Evolutionary conservation across 768 basidiomycete genomes (phyloP).

Genomic region (Mycena leptocephala): DNA sequence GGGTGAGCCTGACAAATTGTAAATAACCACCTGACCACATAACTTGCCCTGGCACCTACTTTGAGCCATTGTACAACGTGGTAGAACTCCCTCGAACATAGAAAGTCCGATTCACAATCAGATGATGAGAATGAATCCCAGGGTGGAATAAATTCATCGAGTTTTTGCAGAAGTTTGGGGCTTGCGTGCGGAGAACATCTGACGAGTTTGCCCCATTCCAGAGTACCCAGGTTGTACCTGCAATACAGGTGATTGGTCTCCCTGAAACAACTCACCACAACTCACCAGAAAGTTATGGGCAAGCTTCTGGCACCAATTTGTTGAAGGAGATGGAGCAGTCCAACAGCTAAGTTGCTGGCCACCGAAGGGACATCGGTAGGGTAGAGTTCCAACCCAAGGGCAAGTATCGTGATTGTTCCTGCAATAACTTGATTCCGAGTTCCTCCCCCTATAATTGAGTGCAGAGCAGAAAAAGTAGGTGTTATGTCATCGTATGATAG

Average conservation of each 20-base stretch:
- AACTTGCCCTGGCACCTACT: not conserved
- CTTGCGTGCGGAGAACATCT: not conserved
- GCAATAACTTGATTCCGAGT: too few species aligned
- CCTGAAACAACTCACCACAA: too few species aligned
- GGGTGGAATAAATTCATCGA: not conserved
- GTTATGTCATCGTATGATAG: not conserved
- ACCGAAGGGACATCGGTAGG: not conserved
- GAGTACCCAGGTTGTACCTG: too few species aligned
- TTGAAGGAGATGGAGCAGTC: not conserved
- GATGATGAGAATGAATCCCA: too few species aligned
- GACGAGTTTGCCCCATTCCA: not conserved
- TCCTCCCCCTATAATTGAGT: not conserved
- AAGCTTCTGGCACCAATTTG: not conserved
- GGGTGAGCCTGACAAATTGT: not conserved
- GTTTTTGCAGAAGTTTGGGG: not conserved
- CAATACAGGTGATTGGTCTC: too few species aligned
- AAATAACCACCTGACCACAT: not conserved
- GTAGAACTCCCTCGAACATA: not conserved
- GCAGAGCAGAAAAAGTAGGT: not conserved
- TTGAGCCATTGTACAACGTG: not conserved
- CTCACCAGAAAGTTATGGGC: too few species aligned
- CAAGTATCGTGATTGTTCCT: not conserved
- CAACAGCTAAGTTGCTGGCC: not conserved
- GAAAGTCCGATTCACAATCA: too few species aligned
- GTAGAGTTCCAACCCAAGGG: not conserved